Base-by-base conservation (phyloP, 2,329 filamentous ascomycete genomes). In the Trichoderma simmonsii region DNA sequence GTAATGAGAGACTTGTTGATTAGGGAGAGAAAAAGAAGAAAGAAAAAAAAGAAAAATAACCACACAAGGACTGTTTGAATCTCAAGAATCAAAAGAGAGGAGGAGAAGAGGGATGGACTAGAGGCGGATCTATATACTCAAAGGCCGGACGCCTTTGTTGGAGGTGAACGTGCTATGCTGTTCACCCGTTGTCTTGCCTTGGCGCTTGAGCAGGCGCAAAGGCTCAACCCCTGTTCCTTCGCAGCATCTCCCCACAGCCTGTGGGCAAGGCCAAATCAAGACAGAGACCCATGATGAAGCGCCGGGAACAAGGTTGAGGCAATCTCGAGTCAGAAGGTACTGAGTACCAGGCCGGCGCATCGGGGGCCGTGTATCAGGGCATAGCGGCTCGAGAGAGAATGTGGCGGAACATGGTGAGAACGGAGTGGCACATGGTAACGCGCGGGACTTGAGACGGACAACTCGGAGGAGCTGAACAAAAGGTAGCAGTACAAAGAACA, bases 51-150 rank as follows among this genome's bases (percentile, higher is more conserved):
- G 8, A 11, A 36, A 51, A 70, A 60, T 51, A 71, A 69, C 30
- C n/a, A 71, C 61, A 71, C 61, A 60, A 66, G 36, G 56, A 69
- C 36, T 56, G 64, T 56, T 60, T 72, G 70, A 62, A 62, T 15
- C 59, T 56, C 43, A 9, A 24, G 26, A 39, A 60, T 11, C 24
- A 62, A 71, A 26, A 32, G 15, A 56, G 30, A 8, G 18, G 43
- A 34, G 51, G 48, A 43, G 21, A 26, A 26, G 21, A 51, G n/a
- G 12, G 30, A 32, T 11, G 62, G 63, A 39, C 34, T 24, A 72
- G 61, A 36, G 73, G 75, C 71, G 73, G 71, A 75, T 71, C 77
- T 79, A 79, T 79, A 79, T 79, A 79, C 76, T 39, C 73, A 72
- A 74, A 64, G 62, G 24, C 71, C 15, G 59, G 30, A 54, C 28